Percentiles rank a stretch among this genome's conserved stretches.
Evolutionary conservation across 352 stramenopile species (phyloP).

Genomic region (Phytopythium sindhum): DNA sequence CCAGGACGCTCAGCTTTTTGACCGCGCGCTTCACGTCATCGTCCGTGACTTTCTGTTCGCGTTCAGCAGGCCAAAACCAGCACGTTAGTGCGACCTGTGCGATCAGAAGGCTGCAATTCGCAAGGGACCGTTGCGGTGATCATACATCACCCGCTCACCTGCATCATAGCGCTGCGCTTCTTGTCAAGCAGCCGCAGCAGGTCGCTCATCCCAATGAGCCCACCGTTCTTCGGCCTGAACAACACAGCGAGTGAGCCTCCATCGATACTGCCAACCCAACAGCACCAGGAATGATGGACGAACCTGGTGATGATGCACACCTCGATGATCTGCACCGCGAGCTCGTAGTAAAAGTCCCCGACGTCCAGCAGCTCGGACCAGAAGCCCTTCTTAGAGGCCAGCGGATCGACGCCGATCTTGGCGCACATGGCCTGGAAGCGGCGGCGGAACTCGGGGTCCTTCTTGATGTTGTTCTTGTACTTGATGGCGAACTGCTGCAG

Average conservation of each 20-base stretch:
- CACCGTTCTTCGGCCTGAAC: conserved; percentile 74
- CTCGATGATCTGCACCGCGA: conserved; percentile 99
- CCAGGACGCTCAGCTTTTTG: conserved; percentile 93
- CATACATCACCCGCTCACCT: conserved; percentile 34
- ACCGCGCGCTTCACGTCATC: conserved; percentile 94
- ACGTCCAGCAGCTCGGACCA: conserved; percentile 97
- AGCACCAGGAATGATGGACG: background rate
- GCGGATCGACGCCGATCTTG: conserved; percentile 96
- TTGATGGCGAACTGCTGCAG: conserved; percentile 92
- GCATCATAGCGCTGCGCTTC: conserved; percentile 57
- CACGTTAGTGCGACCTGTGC: too few relatives aligned
- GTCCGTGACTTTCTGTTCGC: conserved; percentile 67
- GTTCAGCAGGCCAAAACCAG: background rate
- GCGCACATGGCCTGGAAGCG: conserved; percentile 96
- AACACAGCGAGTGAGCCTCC: background rate
- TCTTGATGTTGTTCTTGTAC: conserved; percentile 95
- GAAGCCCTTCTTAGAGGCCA: conserved; percentile 97
- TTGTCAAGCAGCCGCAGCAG: conserved; percentile 67
- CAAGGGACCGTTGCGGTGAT: background rate
- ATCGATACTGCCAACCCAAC: background rate
- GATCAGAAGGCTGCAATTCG: background rate
- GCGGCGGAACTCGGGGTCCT: conserved; percentile 92
- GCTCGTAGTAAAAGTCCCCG: conserved; percentile 99
- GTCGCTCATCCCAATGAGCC: conserved; percentile 79
- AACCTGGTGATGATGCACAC: conserved; percentile 93